Conservation (phyloP, 768 basidiomycete species). For the Clitopilus hobsonii region DNA sequence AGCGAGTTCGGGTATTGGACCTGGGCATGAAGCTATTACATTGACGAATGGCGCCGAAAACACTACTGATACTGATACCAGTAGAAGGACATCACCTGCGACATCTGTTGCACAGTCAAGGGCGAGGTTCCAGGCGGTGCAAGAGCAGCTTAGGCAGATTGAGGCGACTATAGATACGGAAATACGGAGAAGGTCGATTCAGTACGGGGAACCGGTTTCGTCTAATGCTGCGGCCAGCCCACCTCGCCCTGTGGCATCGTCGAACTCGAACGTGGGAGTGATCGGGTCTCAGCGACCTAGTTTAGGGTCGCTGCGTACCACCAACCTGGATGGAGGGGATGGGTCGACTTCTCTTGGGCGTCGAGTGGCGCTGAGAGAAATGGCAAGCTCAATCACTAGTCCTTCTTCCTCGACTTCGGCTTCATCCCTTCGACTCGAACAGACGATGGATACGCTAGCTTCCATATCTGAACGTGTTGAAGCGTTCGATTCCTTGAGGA, state of each 20-base stretch:
- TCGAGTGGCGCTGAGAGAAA: conserved; percentile 34
- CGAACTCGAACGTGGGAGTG: background rate
- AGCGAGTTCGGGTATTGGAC: conserved; percentile 23
- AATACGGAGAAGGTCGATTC: background rate
- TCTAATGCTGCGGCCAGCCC: conserved; percentile 9
- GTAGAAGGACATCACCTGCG: conserved; percentile 6
- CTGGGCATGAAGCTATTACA: conserved; percentile 33
- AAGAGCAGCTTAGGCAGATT: conserved; percentile 1
- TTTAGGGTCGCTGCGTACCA: conserved; percentile 14
- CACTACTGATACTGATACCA: background rate
- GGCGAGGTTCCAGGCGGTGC: background rate
- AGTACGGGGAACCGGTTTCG: background rate
- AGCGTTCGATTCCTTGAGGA: too few species aligned
- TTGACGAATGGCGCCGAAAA: conserved; percentile 18
- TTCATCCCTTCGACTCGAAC: conserved; percentile 4
- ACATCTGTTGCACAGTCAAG: background rate
- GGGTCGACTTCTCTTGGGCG: conserved; percentile 32
- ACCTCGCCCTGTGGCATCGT: background rate
- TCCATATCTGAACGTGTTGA: conserved; percentile 19
- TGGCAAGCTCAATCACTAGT: conserved; percentile 16
- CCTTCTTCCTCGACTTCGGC: conserved; percentile 6
- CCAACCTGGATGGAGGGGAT: conserved; percentile 24
- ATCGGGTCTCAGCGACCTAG: conserved; percentile 17
- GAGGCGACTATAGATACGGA: background rate
- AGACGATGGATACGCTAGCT: background rate